Percentiles rank a stretch among this genome's conserved stretches.
Evolutionary conservation across 1,284 basidiomycete species (phyloP).

Genomic region (Ceratobasidium papillatum): DNA sequence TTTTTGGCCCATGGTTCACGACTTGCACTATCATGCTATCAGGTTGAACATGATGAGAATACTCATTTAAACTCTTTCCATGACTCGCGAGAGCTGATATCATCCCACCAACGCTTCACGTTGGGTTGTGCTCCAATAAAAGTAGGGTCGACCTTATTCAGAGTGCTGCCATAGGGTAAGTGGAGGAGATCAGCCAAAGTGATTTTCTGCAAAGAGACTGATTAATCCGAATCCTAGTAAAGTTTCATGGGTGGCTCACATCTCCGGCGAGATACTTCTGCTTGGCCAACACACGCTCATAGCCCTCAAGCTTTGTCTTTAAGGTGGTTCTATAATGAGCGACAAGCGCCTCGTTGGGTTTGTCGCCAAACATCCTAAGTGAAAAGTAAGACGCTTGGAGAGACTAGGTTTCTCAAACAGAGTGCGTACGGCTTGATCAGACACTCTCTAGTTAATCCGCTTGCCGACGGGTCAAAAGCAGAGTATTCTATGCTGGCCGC

Average conservation of each 20-base stretch:
- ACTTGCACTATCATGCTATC: too few species aligned
- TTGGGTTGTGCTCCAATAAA: constrained; percentile 7
- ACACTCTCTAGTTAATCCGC: constrained; percentile 24
- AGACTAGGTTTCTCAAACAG: constrained; percentile 13
- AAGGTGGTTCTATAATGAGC: constrained; percentile 49
- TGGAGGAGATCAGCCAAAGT: constrained; percentile 66
- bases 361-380: constrained; percentile 42
- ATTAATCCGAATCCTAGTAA: not conserved
- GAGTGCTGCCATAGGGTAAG: constrained; percentile 57
- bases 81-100: constrained; percentile 19
- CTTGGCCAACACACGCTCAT: constrained; percentile 59
- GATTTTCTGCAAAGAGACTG: constrained; percentile 42
- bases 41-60: too few species aligned
- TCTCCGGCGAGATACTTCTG: constrained; percentile 61
- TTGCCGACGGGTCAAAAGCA: constrained; percentile 50
- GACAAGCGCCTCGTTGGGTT: constrained; percentile 49
- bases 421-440: constrained; percentile 36
- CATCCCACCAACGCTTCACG: constrained; percentile 28
- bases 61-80: constrained; percentile 5
- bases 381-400: not conserved
- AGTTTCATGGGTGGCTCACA: constrained; percentile 49
- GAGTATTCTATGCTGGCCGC: constrained; percentile 50
- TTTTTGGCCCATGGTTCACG: too few species aligned
- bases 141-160: constrained; percentile 38
- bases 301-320: constrained; percentile 55